Conservation (phyloP, 2,329 filamentous ascomycete genomes). For the Hypoxylon rubiginosum region DNA sequence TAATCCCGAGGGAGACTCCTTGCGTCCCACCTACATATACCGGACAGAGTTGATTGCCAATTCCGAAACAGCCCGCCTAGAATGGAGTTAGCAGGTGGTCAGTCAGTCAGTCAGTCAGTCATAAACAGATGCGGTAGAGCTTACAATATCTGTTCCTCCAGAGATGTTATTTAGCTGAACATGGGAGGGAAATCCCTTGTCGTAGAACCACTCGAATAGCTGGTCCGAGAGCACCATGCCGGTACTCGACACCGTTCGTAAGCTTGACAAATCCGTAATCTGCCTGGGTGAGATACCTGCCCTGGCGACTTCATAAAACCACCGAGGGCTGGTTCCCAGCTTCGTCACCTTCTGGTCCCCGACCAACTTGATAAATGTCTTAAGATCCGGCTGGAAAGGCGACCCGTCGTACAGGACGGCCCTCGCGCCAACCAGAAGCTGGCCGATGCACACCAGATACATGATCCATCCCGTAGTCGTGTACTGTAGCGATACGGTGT, state of each 20-base stretch:
- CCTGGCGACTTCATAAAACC: constrained; percentile 79
- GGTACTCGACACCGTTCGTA: constrained; percentile 76
- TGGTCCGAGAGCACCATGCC: constrained; percentile 86
- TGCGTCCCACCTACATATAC: constrained; percentile 71
- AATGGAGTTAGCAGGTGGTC: constrained; percentile 38
- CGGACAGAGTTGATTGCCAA: constrained; percentile 77
- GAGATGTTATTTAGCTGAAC: constrained; percentile 81
- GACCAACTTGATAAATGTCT: constrained; percentile 72
- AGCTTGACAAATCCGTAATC: constrained; percentile 71
- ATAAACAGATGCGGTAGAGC: constrained; percentile 41
- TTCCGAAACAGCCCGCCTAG: constrained; percentile 71
- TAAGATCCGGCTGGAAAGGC: constrained; percentile 79
- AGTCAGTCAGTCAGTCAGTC: no score
- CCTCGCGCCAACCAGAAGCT: constrained; percentile 71
- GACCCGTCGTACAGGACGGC: constrained; percentile 85
- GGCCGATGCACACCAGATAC: constrained; percentile 75
- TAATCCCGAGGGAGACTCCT: constrained; percentile 63
- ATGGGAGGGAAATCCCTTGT: constrained; percentile 74
- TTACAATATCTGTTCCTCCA: constrained; percentile 81
- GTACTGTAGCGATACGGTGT: constrained; percentile 66
- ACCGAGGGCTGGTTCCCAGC: constrained; percentile 81
- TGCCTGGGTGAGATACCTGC: constrained; percentile 72
- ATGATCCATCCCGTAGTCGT: constrained; percentile 89
- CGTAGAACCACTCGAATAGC: constrained; percentile 84
- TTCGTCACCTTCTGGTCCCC: constrained; percentile 76